Evolutionary conservation across 495 filamentous ascomycete genomes (phyloP).

Genomic region (Aspergillus baeticus): DNA sequence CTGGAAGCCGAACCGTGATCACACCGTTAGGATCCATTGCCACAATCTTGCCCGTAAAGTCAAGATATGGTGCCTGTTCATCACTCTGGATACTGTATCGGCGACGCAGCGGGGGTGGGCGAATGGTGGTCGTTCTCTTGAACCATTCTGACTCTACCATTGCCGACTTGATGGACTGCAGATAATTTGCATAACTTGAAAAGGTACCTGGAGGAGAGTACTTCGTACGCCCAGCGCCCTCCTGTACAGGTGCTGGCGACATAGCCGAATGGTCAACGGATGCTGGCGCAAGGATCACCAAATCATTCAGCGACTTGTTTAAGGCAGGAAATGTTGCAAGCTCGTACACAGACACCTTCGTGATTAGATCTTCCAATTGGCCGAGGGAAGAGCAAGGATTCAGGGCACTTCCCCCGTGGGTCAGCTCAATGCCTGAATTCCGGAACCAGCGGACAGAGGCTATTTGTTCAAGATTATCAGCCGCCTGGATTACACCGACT

Average conservation of each 20-base stretch:
- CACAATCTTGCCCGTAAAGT: slow-evolving; percentile 59
- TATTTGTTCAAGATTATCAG: slow-evolving; percentile 51
- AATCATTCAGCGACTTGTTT: slow-evolving; percentile 43
- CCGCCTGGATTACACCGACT: slow-evolving; percentile 60
- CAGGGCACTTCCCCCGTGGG: slow-evolving; percentile 27
- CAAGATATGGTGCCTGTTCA: slow-evolving; percentile 15
- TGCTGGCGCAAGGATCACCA: slow-evolving; percentile 48
- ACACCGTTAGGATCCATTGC: slow-evolving; percentile 52
- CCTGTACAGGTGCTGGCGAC: not conserved
- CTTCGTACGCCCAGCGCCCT: slow-evolving; percentile 12
- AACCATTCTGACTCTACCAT: slow-evolving; percentile 23
- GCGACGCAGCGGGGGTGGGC: slow-evolving; percentile 15
- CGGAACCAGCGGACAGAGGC: slow-evolving; percentile 57
- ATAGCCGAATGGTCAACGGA: slow-evolving; percentile 16
- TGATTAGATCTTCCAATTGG: slow-evolving; percentile 32
- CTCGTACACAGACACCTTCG: slow-evolving; percentile 60
- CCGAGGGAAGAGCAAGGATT: slow-evolving; percentile 40
- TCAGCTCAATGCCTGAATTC: slow-evolving; percentile 39
- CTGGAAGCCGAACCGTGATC: slow-evolving; percentile 53
- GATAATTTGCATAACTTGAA: slow-evolving; percentile 8
- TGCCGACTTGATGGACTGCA: slow-evolving; percentile 16
- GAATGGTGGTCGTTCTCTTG: slow-evolving; percentile 17
- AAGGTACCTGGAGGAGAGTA: slow-evolving; percentile 15
- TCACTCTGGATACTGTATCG: slow-evolving; percentile 17
- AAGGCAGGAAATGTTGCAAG: slow-evolving; percentile 44